Conservation (phyloP, 176 grass and related monocot genomes). For the Urochloa ruziziensis region DNA sequence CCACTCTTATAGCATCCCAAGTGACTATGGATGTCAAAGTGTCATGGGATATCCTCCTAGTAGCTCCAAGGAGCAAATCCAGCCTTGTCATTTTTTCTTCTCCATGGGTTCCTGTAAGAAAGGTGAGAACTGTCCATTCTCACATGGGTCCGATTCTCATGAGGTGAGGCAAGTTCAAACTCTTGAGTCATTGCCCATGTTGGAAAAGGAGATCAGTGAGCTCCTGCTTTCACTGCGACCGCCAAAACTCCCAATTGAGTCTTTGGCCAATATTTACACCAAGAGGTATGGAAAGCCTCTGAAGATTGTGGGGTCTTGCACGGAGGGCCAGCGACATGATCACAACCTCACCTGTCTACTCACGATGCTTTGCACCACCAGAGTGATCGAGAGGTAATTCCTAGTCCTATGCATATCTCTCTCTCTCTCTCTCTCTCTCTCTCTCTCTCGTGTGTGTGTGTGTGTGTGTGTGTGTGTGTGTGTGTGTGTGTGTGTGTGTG, state of each 20-base stretch:
- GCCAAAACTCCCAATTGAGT: constrained; percentile 43
- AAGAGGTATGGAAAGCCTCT: constrained; percentile 39
- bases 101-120: constrained; percentile 49
- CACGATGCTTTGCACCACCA: constrained; percentile 29
- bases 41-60: neutral
- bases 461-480: too few relatives aligned
- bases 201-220: constrained; percentile 60
- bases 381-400: constrained; percentile 42
- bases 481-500: too few relatives aligned
- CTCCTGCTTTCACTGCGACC: constrained; percentile 24
- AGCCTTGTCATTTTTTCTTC: constrained; percentile 37
- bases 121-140: constrained; percentile 43
- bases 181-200: constrained; percentile 16
- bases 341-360: constrained; percentile 50
- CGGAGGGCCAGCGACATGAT: constrained; percentile 45
- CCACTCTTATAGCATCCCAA: neutral
- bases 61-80: neutral
- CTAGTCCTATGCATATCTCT: neutral
- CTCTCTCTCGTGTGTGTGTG: too few relatives aligned
- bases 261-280: constrained; percentile 34
- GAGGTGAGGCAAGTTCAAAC: neutral
- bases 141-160: constrained; percentile 27
- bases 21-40: neutral
- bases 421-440: neutral
- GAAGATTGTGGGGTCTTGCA: constrained; percentile 30